phyloP scores from a whole-genome alignment of 768 basidiomycete genomes.

The Boletus reticulatus region DNA sequence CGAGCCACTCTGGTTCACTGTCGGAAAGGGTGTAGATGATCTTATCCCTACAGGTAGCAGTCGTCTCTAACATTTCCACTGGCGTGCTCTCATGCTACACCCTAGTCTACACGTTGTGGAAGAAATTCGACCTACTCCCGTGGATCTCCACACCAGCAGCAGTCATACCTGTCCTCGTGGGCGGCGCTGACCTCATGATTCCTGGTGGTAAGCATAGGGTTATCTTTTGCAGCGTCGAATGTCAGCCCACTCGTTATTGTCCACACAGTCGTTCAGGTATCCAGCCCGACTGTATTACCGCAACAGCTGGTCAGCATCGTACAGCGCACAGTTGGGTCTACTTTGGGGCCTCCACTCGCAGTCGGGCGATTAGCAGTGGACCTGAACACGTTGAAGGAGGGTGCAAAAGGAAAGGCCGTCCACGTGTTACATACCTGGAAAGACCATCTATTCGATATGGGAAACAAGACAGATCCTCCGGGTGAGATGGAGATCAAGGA shows the following conservation, averaged over 20 bases:
- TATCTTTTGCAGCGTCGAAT: neutral
- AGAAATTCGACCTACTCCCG: constrained; percentile 64
- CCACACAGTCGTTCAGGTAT: constrained; percentile 53
- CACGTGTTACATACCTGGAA: constrained; percentile 72
- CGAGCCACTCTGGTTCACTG: constrained; percentile 76
- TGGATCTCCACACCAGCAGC: constrained; percentile 66
- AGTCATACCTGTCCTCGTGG: constrained; percentile 68
- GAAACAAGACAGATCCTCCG: constrained; percentile 59
- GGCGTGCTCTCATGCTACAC: neutral
- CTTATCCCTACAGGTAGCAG: constrained; percentile 66
- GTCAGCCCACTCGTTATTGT: neutral
- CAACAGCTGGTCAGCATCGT: constrained; percentile 63
- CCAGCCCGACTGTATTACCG: constrained; percentile 37
- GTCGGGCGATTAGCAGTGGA: constrained; percentile 70
- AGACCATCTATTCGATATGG: constrained; percentile 73
- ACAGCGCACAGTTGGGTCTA: constrained; percentile 40
- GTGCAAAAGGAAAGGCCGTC: constrained; percentile 76
- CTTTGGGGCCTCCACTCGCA: constrained; percentile 54
- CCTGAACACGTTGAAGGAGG: constrained; percentile 44
- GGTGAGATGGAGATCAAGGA: constrained; percentile 33
- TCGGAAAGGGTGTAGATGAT: constrained; percentile 65
- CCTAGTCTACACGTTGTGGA: constrained; percentile 77
- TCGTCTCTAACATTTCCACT: neutral
- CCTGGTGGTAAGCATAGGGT: constrained; percentile 62
- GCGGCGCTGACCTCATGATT: constrained; percentile 88